A percentile compares a stretch with the other conserved stretches of the same genome.
Evolutionary conservation across 2,329 filamentous ascomycete species (phyloP).

Genomic region (Rutstroemia sydowiana): DNA sequence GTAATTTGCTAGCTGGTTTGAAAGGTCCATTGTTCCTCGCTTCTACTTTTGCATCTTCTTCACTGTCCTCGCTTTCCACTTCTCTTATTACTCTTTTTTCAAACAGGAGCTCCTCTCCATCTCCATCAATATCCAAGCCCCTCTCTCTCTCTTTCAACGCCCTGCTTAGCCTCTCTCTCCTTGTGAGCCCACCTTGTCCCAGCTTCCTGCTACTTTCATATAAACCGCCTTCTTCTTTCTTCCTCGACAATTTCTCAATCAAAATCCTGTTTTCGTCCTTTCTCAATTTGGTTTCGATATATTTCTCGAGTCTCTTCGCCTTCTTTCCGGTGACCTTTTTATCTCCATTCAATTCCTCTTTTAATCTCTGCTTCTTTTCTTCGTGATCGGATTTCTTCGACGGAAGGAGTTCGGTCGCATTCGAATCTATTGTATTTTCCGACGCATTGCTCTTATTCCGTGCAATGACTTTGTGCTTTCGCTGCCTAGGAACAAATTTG

Average conservation of each 20-base stretch:
- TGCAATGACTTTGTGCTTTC: conserved; percentile 63
- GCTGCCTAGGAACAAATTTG: conserved; percentile 55
- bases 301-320: conserved; percentile 60
- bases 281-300: conserved; percentile 80
- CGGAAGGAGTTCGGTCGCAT: conserved; percentile 45
- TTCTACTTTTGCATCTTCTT: conserved; percentile 15
- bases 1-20: not conserved
- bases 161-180: conserved; percentile 58
- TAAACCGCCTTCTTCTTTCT: conserved; percentile 73
- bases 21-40: not conserved
- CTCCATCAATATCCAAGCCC: conserved; percentile 19
- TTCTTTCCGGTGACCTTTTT: conserved; percentile 56
- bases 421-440: conserved; percentile 41
- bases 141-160: conserved; percentile 45
- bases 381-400: conserved; percentile 40
- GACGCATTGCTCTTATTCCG: conserved; percentile 44
- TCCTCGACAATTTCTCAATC: conserved; percentile 71
- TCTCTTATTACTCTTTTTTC: conserved; percentile 31
- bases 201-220: conserved; percentile 72
- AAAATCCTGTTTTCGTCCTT: conserved; percentile 88
- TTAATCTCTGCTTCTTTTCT: conserved; percentile 48
- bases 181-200: conserved; percentile 64
- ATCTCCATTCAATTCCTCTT: conserved; percentile 44
- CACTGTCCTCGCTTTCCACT: conserved; percentile 29
- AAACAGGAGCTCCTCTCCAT: conserved; percentile 47